Evolutionary conservation across 2,329 filamentous ascomycete species (phyloP).

Genomic region (Cladophialophora exuberans): DNA sequence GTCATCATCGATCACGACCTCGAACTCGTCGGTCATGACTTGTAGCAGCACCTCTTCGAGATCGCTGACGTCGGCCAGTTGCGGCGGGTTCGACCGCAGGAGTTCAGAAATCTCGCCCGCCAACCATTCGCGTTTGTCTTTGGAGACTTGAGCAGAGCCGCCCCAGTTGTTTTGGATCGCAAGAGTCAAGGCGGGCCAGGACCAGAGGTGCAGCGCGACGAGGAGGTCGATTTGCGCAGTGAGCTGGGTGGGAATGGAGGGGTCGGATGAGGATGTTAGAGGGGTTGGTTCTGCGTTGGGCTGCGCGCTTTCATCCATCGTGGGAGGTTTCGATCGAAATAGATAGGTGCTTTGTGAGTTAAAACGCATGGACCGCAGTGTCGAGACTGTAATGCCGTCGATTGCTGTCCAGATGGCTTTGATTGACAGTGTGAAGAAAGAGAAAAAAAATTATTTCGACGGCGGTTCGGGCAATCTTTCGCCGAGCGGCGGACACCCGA

Average conservation of each 20-base stretch:
- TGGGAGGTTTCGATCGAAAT: no score
- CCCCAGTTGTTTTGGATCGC: conserved; percentile 81
- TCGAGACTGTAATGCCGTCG: not conserved
- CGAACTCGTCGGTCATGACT: conserved; percentile 94
- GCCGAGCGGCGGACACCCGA: conserved; percentile 5
- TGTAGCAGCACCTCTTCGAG: conserved; percentile 84
- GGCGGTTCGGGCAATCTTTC: conserved; percentile 16
- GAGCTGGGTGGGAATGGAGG: conserved; percentile 47
- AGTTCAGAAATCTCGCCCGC: conserved; percentile 84
- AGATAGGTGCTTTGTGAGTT: no score
- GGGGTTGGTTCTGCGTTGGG: not conserved
- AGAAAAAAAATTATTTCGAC: conserved; percentile 4
- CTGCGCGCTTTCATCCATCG: conserved; percentile 17
- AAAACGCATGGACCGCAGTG: no score
- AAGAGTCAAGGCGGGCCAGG: conserved; percentile 86
- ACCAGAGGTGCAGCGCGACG: conserved; percentile 80
- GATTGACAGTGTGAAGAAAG: not conserved
- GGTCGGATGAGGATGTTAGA: conserved; percentile 34
- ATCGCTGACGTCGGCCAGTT: conserved; percentile 73
- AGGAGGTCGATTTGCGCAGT: conserved; percentile 79
- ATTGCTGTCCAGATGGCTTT: not conserved
- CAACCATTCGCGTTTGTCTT: conserved; percentile 95
- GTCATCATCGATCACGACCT: conserved; percentile 88
- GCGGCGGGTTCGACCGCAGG: conserved; percentile 56
- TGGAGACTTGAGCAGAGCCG: conserved; percentile 67